Evolutionary conservation across 441 rosid genomes (phyloP), one percentile per base, ranked within the genome.

Genomic region (Biscutella laevigata): DNA sequence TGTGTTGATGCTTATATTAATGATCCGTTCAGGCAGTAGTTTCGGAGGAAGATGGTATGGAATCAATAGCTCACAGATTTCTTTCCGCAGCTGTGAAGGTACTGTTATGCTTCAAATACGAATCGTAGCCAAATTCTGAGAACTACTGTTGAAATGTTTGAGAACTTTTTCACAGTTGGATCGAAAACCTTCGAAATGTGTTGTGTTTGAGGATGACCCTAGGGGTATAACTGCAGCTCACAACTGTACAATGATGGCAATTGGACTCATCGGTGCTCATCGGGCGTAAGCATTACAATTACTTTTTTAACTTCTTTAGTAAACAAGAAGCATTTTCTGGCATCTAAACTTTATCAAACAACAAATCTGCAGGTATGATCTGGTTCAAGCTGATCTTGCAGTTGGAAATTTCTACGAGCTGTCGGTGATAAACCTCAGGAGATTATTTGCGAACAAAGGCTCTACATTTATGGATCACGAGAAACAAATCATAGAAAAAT

Each of bases 81-180:
- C 94, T 91, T 34, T 91, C 98, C 17, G 98, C 98, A 14, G 90
- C 98, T 64, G 53, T 91, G 59, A 91, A 87, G 98, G 98, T 91
- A 71, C 19, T 1, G 0, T 54, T 22, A 20, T 5, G 7, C 32
- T 26, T 10, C 37, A 56, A 39, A 7, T 22, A 15, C 5, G 6
- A 55, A 20, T 32, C 6, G 7, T 25, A 61, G 7, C 22, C 41
- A 53, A 4, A 10, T n/a, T 32, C 1, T 28, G 15, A 19, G 27
- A 49, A 41, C 19, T 10, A 19, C 27, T 39, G 36, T 17, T 36
- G 59, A 30, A 43, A 22, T 33, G 39, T 25, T 64, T 4, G 20
- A 0, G n/a, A 42, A 24, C 46, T 37, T 37, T 29, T 44, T n/a
- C n/a, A n/a, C 83, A 91, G 98, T 77, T 87, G 64, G 98, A 91